These are phyloP conservation scores for Quercus lobata DNA, from an alignment of 331 rosid species.

Conservation along the genomic window DNA sequence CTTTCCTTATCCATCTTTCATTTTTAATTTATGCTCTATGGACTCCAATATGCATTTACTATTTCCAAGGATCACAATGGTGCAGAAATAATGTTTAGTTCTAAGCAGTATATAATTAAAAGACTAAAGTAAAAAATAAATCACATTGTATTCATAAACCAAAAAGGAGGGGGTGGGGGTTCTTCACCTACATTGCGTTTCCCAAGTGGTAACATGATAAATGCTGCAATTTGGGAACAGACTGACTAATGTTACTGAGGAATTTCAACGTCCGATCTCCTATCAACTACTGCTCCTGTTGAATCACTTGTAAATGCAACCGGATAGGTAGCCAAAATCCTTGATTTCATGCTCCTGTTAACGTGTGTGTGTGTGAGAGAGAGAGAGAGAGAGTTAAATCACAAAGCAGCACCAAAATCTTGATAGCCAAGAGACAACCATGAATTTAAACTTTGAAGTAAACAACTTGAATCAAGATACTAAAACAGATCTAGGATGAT, in stretches of 20 bases:
- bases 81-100: too few species aligned
- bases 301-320: constrained; percentile 74
- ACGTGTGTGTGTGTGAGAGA: neutral
- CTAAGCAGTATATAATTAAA: too few species aligned
- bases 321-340: constrained; percentile 63
- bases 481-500: neutral
- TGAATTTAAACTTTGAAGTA: neutral
- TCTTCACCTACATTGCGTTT: neutral
- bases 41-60: too few species aligned
- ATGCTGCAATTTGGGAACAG: too few species aligned
- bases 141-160: too few species aligned
- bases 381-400: constrained; percentile 1
- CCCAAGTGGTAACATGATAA: neutral
- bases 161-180: too few species aligned
- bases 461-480: neutral
- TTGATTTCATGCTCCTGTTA: constrained; percentile 78
- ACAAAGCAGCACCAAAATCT: constrained; percentile 2
- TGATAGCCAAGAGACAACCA: neutral
- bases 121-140: too few species aligned
- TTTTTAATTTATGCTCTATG: too few species aligned
- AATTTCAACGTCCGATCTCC: constrained; percentile 83
- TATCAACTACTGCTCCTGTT: constrained; percentile 43
- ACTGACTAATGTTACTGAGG: too few species aligned
- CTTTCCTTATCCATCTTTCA: too few species aligned
- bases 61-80: too few species aligned